Conservation (phyloP, 75 land plant species). For the Pinus tabuliformis region DNA sequence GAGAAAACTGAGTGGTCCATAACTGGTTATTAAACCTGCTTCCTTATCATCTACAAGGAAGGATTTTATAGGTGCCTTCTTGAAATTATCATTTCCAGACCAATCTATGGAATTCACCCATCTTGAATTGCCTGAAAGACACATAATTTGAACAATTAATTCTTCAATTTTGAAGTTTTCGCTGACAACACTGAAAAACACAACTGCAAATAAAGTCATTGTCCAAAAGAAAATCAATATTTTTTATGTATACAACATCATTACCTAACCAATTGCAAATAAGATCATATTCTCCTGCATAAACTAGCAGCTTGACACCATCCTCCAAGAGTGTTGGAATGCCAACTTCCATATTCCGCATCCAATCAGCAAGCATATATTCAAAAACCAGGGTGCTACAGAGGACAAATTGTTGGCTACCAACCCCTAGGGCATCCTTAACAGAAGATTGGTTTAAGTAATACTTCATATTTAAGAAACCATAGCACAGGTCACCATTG, state of each 20-base stretch:
- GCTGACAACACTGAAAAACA: not conserved
- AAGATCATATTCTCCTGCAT: constrained; percentile 99
- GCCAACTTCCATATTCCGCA: constrained; percentile 98
- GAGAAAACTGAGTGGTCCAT: constrained; percentile 83
- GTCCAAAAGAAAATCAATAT: not conserved
- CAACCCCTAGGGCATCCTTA: constrained; percentile 80
- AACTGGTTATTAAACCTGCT: constrained; percentile 73
- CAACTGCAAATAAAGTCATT: not conserved
- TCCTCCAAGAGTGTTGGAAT: constrained; percentile 92
- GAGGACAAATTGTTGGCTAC: constrained; percentile 78
- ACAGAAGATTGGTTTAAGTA: constrained; percentile 68
- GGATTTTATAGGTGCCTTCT: constrained; percentile 41
- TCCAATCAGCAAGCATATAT: constrained; percentile 95
- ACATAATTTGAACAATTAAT: not conserved
- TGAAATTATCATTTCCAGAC: constrained; percentile 76
- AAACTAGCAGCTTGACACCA: constrained; percentile 87
- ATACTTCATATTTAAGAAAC: constrained; percentile 91
- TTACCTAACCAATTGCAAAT: constrained; percentile 99
- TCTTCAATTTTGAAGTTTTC: not conserved
- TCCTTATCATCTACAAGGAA: constrained; percentile 80
- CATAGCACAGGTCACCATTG: constrained; percentile 87
- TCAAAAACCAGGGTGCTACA: constrained; percentile 87
- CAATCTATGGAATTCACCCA: constrained; percentile 98
- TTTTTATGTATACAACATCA: not conserved
- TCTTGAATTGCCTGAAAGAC: constrained; percentile 79